Conservation (phyloP, 176 grass and related monocot genomes). For the Phragmites australis region DNA sequence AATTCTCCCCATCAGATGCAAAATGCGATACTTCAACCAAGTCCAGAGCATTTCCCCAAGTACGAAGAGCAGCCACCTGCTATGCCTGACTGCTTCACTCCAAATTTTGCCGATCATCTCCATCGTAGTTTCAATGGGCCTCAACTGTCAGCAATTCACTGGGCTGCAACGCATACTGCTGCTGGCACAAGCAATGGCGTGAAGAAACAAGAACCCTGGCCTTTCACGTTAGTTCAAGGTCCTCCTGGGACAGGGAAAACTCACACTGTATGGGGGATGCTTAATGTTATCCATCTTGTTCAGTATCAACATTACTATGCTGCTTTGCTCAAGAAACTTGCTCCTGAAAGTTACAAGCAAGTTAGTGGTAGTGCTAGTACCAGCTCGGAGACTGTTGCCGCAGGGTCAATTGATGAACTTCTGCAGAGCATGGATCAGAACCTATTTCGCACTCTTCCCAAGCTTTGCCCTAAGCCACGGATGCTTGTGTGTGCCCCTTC, state of each 20-base stretch:
- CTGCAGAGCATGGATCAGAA: conserved; percentile 99
- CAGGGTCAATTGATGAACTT: conserved; percentile 97
- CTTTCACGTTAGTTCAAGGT: conserved; percentile 98
- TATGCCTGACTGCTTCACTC: conserved; percentile 95
- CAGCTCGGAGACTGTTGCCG: conserved; percentile 52
- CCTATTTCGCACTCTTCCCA: conserved; percentile 86
- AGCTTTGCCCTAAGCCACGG: conserved; percentile 96
- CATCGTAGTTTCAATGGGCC: conserved; percentile 85
- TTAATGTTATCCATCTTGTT: conserved; percentile 99
- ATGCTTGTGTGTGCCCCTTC: conserved; percentile 99
- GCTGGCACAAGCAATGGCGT: conserved; percentile 80
- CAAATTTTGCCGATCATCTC: conserved; percentile 82
- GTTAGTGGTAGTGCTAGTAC: conserved; percentile 49
- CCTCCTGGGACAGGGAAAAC: conserved; percentile 98
- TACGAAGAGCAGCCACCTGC: conserved; percentile 90
- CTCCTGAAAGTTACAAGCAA: conserved; percentile 99
- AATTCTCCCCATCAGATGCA: conserved; percentile 72
- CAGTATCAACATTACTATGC: conserved; percentile 99
- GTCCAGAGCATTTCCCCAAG: conserved; percentile 95
- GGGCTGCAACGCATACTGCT: conserved; percentile 99
- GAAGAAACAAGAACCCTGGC: conserved; percentile 97
- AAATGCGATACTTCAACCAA: conserved; percentile 96
- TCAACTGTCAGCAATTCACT: conserved; percentile 95
- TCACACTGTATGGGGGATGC: conserved; percentile 98
- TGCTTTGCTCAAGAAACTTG: conserved; percentile 94